phyloP scores from a whole-genome alignment of 305 asterid species.

The Euphrasia arctica region DNA sequence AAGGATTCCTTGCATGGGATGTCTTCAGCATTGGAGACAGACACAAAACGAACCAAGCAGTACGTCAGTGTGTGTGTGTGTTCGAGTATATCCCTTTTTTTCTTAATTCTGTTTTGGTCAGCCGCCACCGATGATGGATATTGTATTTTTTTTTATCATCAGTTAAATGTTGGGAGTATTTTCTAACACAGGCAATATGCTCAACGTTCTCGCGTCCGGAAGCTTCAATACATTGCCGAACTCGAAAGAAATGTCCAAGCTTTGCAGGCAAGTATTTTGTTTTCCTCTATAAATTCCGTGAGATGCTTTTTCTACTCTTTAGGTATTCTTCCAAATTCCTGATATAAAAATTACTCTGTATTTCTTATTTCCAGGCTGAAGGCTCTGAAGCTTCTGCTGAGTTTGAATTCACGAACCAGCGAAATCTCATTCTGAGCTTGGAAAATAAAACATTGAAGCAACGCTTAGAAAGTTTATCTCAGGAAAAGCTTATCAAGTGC shows the following conservation, averaged over 20 bases:
- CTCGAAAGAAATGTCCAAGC: slow-evolving; percentile 90
- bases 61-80: slow-evolving; percentile 35
- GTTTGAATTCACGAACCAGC: slow-evolving; percentile 89
- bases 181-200: slow-evolving; percentile 76
- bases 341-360: slow-evolving; percentile 13
- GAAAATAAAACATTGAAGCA: slow-evolving; percentile 93
- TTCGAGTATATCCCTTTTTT: background rate
- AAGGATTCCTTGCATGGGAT: slow-evolving; percentile 39
- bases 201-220: slow-evolving; percentile 95
- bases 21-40: slow-evolving; percentile 36
- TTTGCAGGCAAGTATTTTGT: slow-evolving; percentile 69
- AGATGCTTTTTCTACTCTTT: slow-evolving; percentile 14
- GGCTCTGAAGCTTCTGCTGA: slow-evolving; percentile 85
- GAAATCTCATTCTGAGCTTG: slow-evolving; percentile 81
- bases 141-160: background rate
- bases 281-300: background rate
- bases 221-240: slow-evolving; percentile 93
- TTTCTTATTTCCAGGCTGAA: slow-evolving; percentile 57
- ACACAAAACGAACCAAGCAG: slow-evolving; percentile 93
- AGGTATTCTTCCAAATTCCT: slow-evolving; percentile 14
- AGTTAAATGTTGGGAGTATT: too few species aligned
- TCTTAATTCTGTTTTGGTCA: background rate
- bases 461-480: slow-evolving; percentile 76
- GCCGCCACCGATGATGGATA: background rate
- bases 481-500: slow-evolving; percentile 82